These are phyloP conservation scores for Saccharomycopsis javanensis DNA, from an alignment of 805 yeast species.

Conservation along the genomic window DNA sequence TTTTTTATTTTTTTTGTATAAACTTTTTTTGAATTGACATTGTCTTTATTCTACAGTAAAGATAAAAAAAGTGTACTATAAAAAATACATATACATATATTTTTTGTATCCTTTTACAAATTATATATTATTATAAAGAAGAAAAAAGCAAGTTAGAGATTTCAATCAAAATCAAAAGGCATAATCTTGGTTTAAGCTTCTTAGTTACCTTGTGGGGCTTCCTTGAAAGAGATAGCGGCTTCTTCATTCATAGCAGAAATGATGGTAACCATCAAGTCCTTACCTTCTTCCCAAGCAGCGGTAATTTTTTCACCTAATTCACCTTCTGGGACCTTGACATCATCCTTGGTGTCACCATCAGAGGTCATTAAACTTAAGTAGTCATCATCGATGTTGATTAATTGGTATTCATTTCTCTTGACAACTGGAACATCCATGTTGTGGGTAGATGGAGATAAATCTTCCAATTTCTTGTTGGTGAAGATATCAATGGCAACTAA, in stretches of 20 bases:
- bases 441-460: constrained; percentile 99
- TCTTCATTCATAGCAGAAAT: constrained; percentile 99
- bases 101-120: neutral
- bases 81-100: neutral
- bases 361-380: constrained; percentile 91
- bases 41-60: neutral
- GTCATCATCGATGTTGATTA: constrained; percentile 97
- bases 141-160: neutral
- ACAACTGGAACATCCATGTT: constrained; percentile 99
- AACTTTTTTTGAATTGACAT: no score
- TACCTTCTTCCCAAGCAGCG: constrained; percentile 93
- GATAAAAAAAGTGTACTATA: neutral
- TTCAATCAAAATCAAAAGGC: neutral
- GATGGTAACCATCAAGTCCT: constrained; percentile 94
- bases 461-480: constrained; percentile 99
- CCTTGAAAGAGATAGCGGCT: constrained; percentile 97
- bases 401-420: constrained; percentile 90
- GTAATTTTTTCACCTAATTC: constrained; percentile 92
- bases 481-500: constrained; percentile 97
- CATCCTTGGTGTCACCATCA: constrained; percentile 99
- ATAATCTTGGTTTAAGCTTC: constrained; percentile 14
- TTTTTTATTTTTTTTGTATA: no score
- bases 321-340: constrained; percentile 96
- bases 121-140: constrained; percentile 1
- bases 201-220: constrained; percentile 71